These are phyloP conservation scores for Aspergillus kassunensis DNA, from an alignment of 495 filamentous ascomycete species.

Conservation along the genomic window DNA sequence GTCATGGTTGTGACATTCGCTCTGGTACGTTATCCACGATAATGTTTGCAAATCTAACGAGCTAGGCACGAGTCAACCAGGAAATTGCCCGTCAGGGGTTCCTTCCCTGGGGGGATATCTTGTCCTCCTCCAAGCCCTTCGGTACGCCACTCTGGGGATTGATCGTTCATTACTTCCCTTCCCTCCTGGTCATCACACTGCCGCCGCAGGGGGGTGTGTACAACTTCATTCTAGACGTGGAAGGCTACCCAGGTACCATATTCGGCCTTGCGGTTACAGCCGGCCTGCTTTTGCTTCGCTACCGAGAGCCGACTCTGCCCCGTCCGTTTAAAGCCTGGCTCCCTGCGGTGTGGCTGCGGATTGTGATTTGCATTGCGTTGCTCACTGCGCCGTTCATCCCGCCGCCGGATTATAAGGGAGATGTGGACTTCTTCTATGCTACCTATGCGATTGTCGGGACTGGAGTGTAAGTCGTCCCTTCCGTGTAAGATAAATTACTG, in stretches of 20 bases:
- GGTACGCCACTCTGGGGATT: conserved; percentile 63
- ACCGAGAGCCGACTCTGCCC: conserved; percentile 54
- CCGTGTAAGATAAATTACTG: background rate
- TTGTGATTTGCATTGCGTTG: conserved; percentile 30
- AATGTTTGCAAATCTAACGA: background rate
- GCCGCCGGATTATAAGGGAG: conserved; percentile 46
- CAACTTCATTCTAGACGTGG: conserved; percentile 69
- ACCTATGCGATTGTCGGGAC: conserved; percentile 71
- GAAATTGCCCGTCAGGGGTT: conserved; percentile 67
- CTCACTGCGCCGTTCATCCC: conserved; percentile 37
- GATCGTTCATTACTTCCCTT: conserved; percentile 65
- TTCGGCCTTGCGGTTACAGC: conserved; percentile 55
- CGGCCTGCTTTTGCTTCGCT: conserved; percentile 60
- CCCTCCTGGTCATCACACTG: conserved; percentile 59
- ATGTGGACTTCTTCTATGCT: conserved; percentile 62
- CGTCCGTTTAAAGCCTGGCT: conserved; percentile 69
- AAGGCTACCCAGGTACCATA: conserved; percentile 64
- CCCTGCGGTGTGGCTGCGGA: conserved; percentile 38
- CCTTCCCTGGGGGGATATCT: conserved; percentile 57
- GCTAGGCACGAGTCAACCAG: conserved; percentile 63
- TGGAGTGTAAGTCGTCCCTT: conserved; percentile 53
- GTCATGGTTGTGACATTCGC: conserved; percentile 75
- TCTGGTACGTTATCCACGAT: conserved; percentile 37
- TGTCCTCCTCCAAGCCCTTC: conserved; percentile 66
- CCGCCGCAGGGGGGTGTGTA: conserved; percentile 65